Percentiles rank a stretch among this genome's conserved stretches.
phyloP scores from a whole-genome alignment of 2,329 filamentous ascomycete genomes.

The Fusarium camptoceras region DNA sequence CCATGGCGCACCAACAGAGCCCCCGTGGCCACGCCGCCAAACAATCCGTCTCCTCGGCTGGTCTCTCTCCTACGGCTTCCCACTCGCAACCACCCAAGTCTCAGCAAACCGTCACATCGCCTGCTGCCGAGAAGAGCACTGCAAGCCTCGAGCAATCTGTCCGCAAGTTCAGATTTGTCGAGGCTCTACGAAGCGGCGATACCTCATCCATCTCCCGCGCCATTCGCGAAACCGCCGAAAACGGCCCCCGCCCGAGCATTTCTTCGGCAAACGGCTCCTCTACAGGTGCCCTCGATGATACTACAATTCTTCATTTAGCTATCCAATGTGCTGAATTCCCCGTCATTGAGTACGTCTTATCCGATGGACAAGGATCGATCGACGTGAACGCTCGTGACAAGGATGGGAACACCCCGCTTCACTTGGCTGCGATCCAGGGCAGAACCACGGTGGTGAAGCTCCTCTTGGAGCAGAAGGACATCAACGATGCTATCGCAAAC shows the following conservation, averaged over 20 bases:
- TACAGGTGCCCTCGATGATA: slow-evolving; percentile 74
- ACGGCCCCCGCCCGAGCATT: slow-evolving; percentile 66
- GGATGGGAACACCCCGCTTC: slow-evolving; percentile 93
- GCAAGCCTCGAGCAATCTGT: slow-evolving; percentile 89
- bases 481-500: slow-evolving; percentile 91
- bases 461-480: slow-evolving; percentile 81
- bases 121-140: slow-evolving; percentile 55
- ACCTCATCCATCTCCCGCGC: slow-evolving; percentile 89
- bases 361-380: slow-evolving; percentile 72
- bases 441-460: slow-evolving; percentile 83
- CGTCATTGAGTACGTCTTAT: slow-evolving; percentile 95
- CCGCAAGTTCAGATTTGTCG: slow-evolving; percentile 92
- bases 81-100: slow-evolving; percentile 42
- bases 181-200: slow-evolving; percentile 90
- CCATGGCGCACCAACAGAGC: slow-evolving; percentile 53
- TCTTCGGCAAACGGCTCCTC: slow-evolving; percentile 61
- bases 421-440: slow-evolving; percentile 86
- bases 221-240: slow-evolving; percentile 74
- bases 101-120: slow-evolving; percentile 45
- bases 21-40: slow-evolving; percentile 59
- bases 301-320: slow-evolving; percentile 90
- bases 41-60: slow-evolving; percentile 58
- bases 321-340: slow-evolving; percentile 94
- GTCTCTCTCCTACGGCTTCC: slow-evolving; percentile 58
- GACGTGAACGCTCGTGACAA: slow-evolving; percentile 92